phyloP scores from a whole-genome alignment of 2,329 filamentous ascomycete genomes.

The Fusarium sororula region DNA sequence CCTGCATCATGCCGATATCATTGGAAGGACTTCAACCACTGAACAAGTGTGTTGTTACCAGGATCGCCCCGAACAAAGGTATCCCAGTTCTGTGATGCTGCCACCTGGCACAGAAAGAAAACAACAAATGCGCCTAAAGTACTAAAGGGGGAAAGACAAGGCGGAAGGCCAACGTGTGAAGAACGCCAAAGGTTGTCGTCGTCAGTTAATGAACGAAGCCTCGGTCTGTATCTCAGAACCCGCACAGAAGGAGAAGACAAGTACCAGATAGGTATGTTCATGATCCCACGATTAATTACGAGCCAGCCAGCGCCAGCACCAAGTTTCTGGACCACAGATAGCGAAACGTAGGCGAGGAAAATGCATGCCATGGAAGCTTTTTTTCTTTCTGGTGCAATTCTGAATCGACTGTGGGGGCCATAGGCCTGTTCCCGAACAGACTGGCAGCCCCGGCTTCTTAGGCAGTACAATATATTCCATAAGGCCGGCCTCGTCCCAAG shows the following conservation, averaged over 20 bases:
- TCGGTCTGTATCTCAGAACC: not conserved
- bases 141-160: not conserved
- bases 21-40: slow-evolving; percentile 20
- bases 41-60: slow-evolving; percentile 7
- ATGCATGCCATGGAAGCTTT: slow-evolving; percentile 5
- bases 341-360: not conserved
- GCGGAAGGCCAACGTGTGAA: not conserved
- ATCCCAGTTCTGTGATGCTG: slow-evolving; percentile 32
- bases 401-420: slow-evolving; percentile 23
- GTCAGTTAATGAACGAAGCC: not conserved
- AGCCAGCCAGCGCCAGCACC: not conserved
- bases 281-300: not conserved
- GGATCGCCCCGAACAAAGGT: slow-evolving; percentile 11
- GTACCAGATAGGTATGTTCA: not conserved
- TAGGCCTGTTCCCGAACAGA: slow-evolving; percentile 6
- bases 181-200: not conserved
- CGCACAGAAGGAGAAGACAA: not conserved
- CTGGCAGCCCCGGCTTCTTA: slow-evolving; percentile 3
- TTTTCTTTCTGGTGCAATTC: not conserved
- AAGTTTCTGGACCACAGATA: not conserved
- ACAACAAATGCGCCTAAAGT: not conserved
- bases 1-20: slow-evolving; percentile 11
- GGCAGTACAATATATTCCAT: slow-evolving; percentile 16
- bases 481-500: slow-evolving; percentile 6
- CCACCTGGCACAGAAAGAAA: not conserved